phyloP scores from a whole-genome alignment of 1,284 basidiomycete genomes.

The Takashimella koratensis region DNA sequence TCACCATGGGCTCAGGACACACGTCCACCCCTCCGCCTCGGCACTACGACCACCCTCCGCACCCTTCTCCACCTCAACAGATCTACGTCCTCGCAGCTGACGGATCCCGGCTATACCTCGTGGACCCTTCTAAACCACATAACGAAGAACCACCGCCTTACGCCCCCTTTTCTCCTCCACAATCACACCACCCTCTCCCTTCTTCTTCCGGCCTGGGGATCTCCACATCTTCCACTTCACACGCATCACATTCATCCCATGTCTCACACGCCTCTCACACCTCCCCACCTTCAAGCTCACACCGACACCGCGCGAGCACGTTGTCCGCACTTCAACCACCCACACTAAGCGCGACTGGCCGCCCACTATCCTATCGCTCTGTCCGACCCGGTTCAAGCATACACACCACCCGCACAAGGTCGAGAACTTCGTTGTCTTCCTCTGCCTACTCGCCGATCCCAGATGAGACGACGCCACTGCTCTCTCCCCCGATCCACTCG shows the following conservation, averaged over 20 bases:
- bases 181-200: background rate
- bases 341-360: background rate
- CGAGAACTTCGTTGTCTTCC: slow-evolving; percentile 2
- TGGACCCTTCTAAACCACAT: slow-evolving; percentile 33
- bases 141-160: slow-evolving; percentile 44
- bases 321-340: slow-evolving; percentile 10
- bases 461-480: slow-evolving; percentile 31
- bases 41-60: slow-evolving; percentile 1
- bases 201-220: too few relatives aligned
- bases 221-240: too few relatives aligned
- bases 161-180: slow-evolving; percentile 1
- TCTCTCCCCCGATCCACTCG: slow-evolving; percentile 3
- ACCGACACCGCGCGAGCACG: slow-evolving; percentile 21
- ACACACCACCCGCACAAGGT: background rate
- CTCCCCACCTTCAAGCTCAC: background rate
- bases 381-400: background rate
- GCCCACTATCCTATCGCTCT: slow-evolving; percentile 3
- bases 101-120: slow-evolving; percentile 36
- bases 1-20: too few relatives aligned
- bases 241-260: too few relatives aligned
- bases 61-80: slow-evolving; percentile 10
- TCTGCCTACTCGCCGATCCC: slow-evolving; percentile 1
- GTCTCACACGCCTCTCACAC: too few relatives aligned
- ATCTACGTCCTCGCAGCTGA: slow-evolving; percentile 47
- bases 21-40: background rate